A percentile compares a stretch with the other conserved stretches of the same genome.
Evolutionary conservation across 306 rosid genomes (phyloP).

Genomic region (Astragalus glycyphyllos): DNA sequence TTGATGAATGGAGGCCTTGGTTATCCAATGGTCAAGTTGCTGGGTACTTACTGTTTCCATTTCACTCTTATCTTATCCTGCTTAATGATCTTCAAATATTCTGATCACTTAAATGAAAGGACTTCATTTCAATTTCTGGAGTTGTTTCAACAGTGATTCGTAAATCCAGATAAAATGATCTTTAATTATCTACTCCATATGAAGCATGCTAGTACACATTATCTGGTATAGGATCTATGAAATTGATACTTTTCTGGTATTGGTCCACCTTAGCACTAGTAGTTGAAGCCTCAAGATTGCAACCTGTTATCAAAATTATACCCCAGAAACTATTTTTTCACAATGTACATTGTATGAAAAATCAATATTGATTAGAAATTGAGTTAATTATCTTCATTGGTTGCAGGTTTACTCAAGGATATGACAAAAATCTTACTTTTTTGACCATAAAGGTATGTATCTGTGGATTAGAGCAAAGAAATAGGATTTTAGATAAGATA

Average conservation of each 20-base stretch:
- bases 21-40: conserved; percentile 72
- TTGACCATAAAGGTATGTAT: conserved; percentile 77
- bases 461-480: neutral
- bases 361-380: conserved; percentile 15
- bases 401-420: conserved; percentile 78
- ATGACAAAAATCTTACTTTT: conserved; percentile 76
- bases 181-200: neutral
- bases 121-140: neutral
- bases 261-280: too few relatives aligned
- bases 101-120: neutral
- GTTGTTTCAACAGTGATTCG: conserved; percentile 6
- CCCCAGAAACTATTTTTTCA: too few relatives aligned
- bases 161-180: neutral
- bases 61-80: conserved; percentile 13
- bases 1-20: conserved; percentile 96
- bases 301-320: too few relatives aligned
- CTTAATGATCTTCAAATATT: conserved; percentile 10
- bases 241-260: too few relatives aligned
- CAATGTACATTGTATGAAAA: neutral
- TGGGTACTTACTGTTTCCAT: conserved; percentile 58
- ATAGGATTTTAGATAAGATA: neutral
- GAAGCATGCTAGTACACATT: conserved; percentile 21
- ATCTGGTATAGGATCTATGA: too few relatives aligned
- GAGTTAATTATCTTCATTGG: conserved; percentile 16
- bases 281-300: too few relatives aligned